Base-by-base conservation (phyloP, 2,329 filamentous ascomycete genomes). In the Neofusicoccum sp. region DNA sequence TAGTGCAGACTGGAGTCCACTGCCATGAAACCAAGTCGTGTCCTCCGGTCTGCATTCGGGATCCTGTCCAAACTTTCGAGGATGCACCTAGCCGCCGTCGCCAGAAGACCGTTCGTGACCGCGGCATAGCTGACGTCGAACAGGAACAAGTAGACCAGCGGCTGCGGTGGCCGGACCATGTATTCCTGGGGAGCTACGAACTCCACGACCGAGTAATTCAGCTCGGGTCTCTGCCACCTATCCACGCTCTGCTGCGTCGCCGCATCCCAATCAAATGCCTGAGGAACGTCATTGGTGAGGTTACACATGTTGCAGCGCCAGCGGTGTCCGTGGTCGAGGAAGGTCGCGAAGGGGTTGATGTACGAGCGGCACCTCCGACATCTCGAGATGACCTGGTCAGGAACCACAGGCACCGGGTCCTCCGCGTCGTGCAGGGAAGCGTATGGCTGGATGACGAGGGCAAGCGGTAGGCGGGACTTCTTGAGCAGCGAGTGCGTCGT, bases 291-390 rank as follows among this genome's bases (percentile, higher is more conserved):
- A 74, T 99, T 99, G 68, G 93, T 97, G 65, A 99, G 82, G 76
- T 96, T 98, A 77, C 95, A 99, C 93, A 99, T 97, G 79, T 99
- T 99, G 80, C 95, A 99, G 71, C 93, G 89, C 95, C 95, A 99
- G 72, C 95, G 86, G 78, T 99, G 95, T 48, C 95, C 95, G 72
- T 98, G 91, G 70, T 99, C 95, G 63, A 99, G 80, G 79, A 99
- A 99, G 48, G 91, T 91, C 62, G 96, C 95, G 68, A 93, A 99
- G 11, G 95, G 93, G 75, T 98, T 98, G 81, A 98, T 98, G 75
- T 98, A 98, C 60, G 93, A 95, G 68, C 95, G 85, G 78, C 95
- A 99, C 77, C 95, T 88, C 75, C 95, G 86, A 81, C 95, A 99
- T 71, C 95, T 88, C 61, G 93, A 96, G 73, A 99, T 99, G 65